Base-by-base conservation (phyloP, 805 yeast genomes). In the Ogataea philodendri region DNA sequence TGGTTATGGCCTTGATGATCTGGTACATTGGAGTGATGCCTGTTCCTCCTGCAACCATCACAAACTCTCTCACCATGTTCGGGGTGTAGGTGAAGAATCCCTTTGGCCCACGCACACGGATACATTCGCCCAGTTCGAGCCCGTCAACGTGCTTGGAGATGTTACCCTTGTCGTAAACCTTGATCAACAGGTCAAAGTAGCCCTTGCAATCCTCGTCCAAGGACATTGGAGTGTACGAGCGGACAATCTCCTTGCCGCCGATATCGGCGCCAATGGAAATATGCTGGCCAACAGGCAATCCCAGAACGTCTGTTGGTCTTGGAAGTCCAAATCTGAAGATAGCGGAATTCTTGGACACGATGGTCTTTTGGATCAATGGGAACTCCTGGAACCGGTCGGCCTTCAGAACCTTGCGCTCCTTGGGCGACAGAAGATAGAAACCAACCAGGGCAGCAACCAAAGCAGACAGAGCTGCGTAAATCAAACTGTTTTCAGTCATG, bases 21-120 rank as follows among this genome's bases (percentile, higher is more conserved):
- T 88, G 96, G 63, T 78, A 86, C 96, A 88, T 88, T 59, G 96
- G 96, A 6, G 96, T 83, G 54, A 88, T 83, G 60, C 97, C 97
- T 23, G 97, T 86, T 55, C 97, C 97, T 49, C 97, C 97, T 26
- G 96, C 95, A 48, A 90, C 79, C 97, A 89, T 89, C 36, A 83
- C 87, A 41, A 89, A 70, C 42, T 74, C 71, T 40, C 71, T 66
- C 39, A 75, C 79, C 79, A 82, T 78, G 64, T 84, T 85, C 49
- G 94, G 87, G 35, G 76, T 69, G 66, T 89, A 89, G 44, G 78
- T 73, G 70, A 84, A 87, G 54, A 77, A 77, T 6, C 97, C 97
- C 65, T 84, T 85, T 51, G 97, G 97, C 18, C 97, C 96, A 57
- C 84, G 75, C 40, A 87, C 82, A 32, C 74, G 77, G 51, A 88